Evolutionary conservation across 352 stramenopile species (phyloP), one percentile per base, ranked within the genome.

Genomic region (Labyrinthula sp.): DNA sequence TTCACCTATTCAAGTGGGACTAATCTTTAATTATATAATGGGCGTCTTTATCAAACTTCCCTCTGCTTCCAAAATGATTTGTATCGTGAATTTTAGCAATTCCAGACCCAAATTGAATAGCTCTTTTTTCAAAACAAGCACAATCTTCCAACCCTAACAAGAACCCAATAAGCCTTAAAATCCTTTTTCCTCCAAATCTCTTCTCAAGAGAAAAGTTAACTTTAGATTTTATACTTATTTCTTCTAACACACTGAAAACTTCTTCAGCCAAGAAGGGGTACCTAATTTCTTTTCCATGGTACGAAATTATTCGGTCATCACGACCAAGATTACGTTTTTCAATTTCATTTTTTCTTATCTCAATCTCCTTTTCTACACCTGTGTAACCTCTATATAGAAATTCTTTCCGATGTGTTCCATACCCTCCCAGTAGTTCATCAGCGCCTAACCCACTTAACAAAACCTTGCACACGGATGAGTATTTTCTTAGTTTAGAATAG

Each of bases 311-410:
- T 26, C 87, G 71, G 61, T 96, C 87, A 57, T 96, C 87, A 7
- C 87, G 68, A 10, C 84, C 87, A 20, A 94, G 65, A 55, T 95
- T 96, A 5, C 85, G 77, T 43, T 75, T 81, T 81, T 81, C 94
- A 21, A 95, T 72, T 23, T 83, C 70, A 28, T 40, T 47, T 26
- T 89, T 62, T 57, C 95, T 83, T 58, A 73, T 71, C 41, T 66
- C 35, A 9, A 95, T 49, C 63, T 94, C 85, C 9, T 41, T 45
- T 39, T 58, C 58, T 0, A 95, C 59, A 4, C 56, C 61, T 21
- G 63, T 49, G 38, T 57, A 54, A 28, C 73, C 73, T 26, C 58
- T 57, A 18, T 63, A 61, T 8, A 60, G 56, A 9, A 45, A 59
- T 6, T 50, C 23, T 40, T 59, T 9, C 10, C 30, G 15, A 36